phyloP scores from a whole-genome alignment of 495 filamentous ascomycete species.

The Cetradonia linearis region DNA sequence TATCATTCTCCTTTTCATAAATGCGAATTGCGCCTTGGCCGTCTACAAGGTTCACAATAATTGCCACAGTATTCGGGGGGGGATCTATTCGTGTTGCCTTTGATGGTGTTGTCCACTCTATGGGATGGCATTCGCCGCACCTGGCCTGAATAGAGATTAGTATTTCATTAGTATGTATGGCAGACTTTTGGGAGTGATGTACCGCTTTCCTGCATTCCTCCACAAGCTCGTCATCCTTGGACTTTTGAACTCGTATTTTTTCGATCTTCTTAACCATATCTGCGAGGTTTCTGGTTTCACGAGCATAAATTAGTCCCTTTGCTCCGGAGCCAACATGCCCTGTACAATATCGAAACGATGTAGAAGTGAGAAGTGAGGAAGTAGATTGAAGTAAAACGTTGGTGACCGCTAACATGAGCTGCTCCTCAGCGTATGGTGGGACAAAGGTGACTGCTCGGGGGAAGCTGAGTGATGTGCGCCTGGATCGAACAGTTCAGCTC shows the following conservation, averaged over 20 bases:
- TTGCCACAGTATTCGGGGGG: neutral
- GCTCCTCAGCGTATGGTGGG: too few relatives aligned
- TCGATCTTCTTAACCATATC: neutral
- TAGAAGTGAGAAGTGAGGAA: too few relatives aligned
- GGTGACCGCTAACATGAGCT: too few relatives aligned
- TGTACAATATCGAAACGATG: too few relatives aligned
- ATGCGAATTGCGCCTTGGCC: constrained; percentile 1
- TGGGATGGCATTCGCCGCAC: neutral
- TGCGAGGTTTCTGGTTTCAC: too few relatives aligned
- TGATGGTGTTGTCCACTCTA: neutral
- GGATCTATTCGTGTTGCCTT: constrained; percentile 1
- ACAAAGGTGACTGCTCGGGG: too few relatives aligned
- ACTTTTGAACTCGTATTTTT: constrained; percentile 3
- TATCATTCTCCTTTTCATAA: neutral
- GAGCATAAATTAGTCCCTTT: too few relatives aligned
- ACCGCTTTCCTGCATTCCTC: neutral
- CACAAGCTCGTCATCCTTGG: neutral
- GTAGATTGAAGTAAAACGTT: too few relatives aligned
- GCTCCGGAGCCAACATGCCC: too few relatives aligned
- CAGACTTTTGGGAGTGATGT: constrained; percentile 5
- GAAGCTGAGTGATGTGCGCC: too few relatives aligned
- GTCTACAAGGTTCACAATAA: constrained; percentile 3
- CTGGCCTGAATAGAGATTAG: constrained; percentile 1
- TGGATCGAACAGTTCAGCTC: constrained; percentile 10
- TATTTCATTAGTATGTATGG: constrained; percentile 1